These are phyloP conservation scores for Passalora sequoiae DNA, from an alignment of 2,329 filamentous ascomycete species.

Conservation along the genomic window DNA sequence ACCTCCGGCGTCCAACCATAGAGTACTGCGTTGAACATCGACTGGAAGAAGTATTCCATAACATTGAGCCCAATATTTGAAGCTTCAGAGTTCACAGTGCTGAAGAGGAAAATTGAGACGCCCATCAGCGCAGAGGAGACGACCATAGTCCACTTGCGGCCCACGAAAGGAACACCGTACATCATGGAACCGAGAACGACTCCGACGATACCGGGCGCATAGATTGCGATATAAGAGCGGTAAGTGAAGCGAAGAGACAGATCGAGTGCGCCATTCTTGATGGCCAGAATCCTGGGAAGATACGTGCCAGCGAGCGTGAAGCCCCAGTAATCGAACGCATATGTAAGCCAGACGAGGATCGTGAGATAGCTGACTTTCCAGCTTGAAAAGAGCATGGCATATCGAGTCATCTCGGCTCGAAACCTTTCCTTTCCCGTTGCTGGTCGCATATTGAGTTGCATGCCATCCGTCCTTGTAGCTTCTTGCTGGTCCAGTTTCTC, in stretches of 20 bases:
- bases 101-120: slow-evolving; percentile 44
- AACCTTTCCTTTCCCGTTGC: background rate
- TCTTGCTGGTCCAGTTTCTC: slow-evolving; percentile 24
- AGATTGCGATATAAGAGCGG: slow-evolving; percentile 51
- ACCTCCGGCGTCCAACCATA: slow-evolving; percentile 51
- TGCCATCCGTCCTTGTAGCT: slow-evolving; percentile 1
- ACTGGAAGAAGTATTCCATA: slow-evolving; percentile 51
- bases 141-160: slow-evolving; percentile 45
- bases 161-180: slow-evolving; percentile 43
- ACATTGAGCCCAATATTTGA: slow-evolving; percentile 48
- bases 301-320: slow-evolving; percentile 47
- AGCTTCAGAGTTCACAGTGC: slow-evolving; percentile 42
- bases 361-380: slow-evolving; percentile 43
- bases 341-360: slow-evolving; percentile 47
- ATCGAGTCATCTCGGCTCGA: slow-evolving; percentile 24
- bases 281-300: slow-evolving; percentile 47
- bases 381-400: slow-evolving; percentile 42
- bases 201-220: slow-evolving; percentile 50
- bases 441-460: background rate
- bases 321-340: slow-evolving; percentile 49
- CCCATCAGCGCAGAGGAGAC: slow-evolving; percentile 42
- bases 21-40: slow-evolving; percentile 49
- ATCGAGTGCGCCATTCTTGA: slow-evolving; percentile 45
- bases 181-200: slow-evolving; percentile 48
- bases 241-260: slow-evolving; percentile 46